Evolutionary conservation across 1,139 yeast species (phyloP).

Genomic region (Debaryomyces subglobosus): DNA sequence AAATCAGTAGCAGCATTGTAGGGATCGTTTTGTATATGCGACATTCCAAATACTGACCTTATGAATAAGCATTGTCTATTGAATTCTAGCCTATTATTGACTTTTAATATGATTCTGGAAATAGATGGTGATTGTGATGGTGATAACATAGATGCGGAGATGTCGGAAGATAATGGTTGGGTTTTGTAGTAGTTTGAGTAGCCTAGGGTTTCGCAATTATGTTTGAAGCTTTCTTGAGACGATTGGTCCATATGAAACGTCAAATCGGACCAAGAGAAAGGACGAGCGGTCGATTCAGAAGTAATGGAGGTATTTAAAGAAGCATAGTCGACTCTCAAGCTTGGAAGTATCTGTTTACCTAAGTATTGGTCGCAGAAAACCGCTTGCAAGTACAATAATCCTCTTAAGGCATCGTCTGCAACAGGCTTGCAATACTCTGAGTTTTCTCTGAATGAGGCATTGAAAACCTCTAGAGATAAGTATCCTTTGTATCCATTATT

Average conservation of each 20-base stretch:
- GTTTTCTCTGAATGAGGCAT: slow-evolving; percentile 10
- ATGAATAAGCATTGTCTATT: slow-evolving; percentile 5
- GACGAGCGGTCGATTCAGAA: background rate
- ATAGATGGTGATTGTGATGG: background rate
- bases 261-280: background rate
- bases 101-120: slow-evolving; percentile 2
- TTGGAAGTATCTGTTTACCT: slow-evolving; percentile 6
- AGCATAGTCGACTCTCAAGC: slow-evolving; percentile 4
- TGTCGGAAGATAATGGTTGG: background rate
- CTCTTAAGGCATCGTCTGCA: slow-evolving; percentile 15
- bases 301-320: background rate
- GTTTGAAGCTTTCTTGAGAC: background rate
- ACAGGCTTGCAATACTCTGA: background rate
- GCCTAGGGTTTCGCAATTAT: background rate
- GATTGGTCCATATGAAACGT: background rate
- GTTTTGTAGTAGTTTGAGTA: background rate
- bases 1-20: slow-evolving; percentile 5
- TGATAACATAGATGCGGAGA: background rate
- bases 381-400: slow-evolving; percentile 12
- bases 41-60: background rate
- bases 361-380: slow-evolving; percentile 1
- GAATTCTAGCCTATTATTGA: slow-evolving; percentile 6
- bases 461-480: slow-evolving; percentile 15
- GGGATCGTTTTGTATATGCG: slow-evolving; percentile 1
- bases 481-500: slow-evolving; percentile 11